Evolutionary conservation across 2,329 filamentous ascomycete species (phyloP).

Genomic region (Clarireedia paspali): DNA sequence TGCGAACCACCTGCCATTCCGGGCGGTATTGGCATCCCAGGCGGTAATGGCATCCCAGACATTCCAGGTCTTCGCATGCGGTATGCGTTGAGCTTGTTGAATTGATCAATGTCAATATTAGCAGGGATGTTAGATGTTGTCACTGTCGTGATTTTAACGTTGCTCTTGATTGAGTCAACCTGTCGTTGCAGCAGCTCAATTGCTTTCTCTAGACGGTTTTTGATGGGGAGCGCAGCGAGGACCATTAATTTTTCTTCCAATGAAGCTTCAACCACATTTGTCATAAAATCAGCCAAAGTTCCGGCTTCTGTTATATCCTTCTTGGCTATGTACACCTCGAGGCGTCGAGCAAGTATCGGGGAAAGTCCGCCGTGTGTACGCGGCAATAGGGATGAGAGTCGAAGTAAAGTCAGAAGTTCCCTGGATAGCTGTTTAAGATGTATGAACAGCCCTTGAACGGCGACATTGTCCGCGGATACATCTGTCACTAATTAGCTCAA

Average conservation of each 20-base stretch:
- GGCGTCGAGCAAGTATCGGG: constrained; percentile 74
- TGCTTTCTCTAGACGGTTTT: constrained; percentile 70
- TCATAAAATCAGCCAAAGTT: constrained; percentile 89
- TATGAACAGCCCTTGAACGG: constrained; percentile 64
- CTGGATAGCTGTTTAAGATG: constrained; percentile 77
- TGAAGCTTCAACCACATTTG: constrained; percentile 78
- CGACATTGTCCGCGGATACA: constrained; percentile 45
- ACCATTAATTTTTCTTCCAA: constrained; percentile 89
- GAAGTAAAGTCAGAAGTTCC: constrained; percentile 77
- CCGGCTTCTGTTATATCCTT: constrained; percentile 80
- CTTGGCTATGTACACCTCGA: constrained; percentile 80
- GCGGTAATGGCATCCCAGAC: constrained; percentile 20
- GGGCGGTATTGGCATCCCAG: constrained; percentile 10
- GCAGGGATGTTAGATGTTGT: constrained; percentile 58
- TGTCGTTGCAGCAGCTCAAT: constrained; percentile 79
- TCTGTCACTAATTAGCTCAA: constrained; percentile 9
- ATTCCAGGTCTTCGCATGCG: constrained; percentile 21
- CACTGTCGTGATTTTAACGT: constrained; percentile 75
- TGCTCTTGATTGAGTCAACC: constrained; percentile 76
- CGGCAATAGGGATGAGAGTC: constrained; percentile 77
- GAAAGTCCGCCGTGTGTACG: constrained; percentile 62
- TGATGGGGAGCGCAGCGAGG: constrained; percentile 71
- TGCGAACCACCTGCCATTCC: constrained; percentile 28
- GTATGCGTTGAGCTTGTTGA: constrained; percentile 39
- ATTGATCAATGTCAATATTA: constrained; percentile 47